Conservation (phyloP, 192 early-diverging fungal genomes). For the Rhizophagus prolifer region DNA sequence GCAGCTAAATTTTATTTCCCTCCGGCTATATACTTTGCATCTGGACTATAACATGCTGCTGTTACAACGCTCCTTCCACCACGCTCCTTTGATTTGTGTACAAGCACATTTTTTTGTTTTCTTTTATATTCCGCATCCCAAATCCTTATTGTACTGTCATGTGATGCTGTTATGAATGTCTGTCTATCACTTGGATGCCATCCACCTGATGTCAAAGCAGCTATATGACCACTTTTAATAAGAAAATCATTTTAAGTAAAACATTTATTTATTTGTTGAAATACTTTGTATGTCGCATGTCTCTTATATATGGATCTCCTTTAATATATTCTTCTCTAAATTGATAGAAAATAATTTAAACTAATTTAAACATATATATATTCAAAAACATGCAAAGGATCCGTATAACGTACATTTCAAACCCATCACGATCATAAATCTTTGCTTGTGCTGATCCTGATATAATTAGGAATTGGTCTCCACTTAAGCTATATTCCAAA, state of each 20-base stretch:
- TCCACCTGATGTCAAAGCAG: conserved; percentile 68
- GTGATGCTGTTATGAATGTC: conserved; percentile 73
- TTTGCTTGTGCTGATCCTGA: conserved; percentile 71
- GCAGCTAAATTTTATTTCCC: conserved; percentile 54
- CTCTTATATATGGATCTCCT: conserved; percentile 92
- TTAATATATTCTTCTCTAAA: conserved; percentile 66
- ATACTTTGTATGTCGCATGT: conserved; percentile 73
- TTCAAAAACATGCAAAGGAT: neutral
- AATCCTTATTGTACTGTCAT: conserved; percentile 79
- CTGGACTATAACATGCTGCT: conserved; percentile 64
- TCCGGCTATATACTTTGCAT: conserved; percentile 70
- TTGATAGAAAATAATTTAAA: neutral
- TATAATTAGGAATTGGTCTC: conserved; percentile 79
- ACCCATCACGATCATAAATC: conserved; percentile 78
- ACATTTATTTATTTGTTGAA: no score
- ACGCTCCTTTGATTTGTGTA: conserved; percentile 68
- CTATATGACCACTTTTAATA: conserved; percentile 74
- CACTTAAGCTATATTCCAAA: conserved; percentile 70
- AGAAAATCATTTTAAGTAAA: neutral
- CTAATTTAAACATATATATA: neutral
- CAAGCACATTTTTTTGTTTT: conserved; percentile 75
- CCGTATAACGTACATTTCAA: conserved; percentile 45
- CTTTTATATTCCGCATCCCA: conserved; percentile 80
- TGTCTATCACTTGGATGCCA: conserved; percentile 76
- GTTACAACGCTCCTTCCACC: conserved; percentile 72